Conservation (phyloP, 2,329 filamentous ascomycete genomes). For the Penicillium hesseltinei region DNA sequence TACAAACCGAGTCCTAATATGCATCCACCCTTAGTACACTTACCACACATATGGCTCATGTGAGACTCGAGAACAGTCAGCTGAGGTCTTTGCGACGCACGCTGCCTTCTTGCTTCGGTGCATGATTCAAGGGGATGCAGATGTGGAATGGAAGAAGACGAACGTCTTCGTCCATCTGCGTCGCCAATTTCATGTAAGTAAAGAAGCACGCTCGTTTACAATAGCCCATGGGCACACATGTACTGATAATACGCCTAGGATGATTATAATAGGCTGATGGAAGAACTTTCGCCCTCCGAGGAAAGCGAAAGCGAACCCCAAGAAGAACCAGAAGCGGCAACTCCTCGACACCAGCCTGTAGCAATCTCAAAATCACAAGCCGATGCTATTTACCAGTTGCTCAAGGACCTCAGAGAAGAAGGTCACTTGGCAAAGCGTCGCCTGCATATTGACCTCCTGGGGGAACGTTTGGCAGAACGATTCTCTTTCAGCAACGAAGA, state of each 20-base stretch:
- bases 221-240: background rate
- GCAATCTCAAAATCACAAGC: conserved; percentile 35
- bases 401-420: conserved; percentile 40
- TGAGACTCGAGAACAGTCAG: conserved; percentile 47
- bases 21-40: conserved; percentile 35
- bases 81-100: conserved; percentile 47
- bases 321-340: conserved; percentile 21
- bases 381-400: conserved; percentile 38
- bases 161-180: conserved; percentile 46
- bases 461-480: conserved; percentile 32
- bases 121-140: conserved; percentile 48
- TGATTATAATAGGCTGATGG: conserved; percentile 33
- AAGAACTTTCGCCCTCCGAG: conserved; percentile 24
- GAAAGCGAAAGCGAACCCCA: conserved; percentile 17
- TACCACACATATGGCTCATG: conserved; percentile 43
- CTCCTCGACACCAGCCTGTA: conserved; percentile 27
- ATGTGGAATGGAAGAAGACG: conserved; percentile 46
- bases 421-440: conserved; percentile 44
- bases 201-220: background rate
- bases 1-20: background rate
- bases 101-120: conserved; percentile 47
- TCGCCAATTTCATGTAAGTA: conserved; percentile 42
- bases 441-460: conserved; percentile 37
- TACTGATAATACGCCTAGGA: conserved; percentile 25
- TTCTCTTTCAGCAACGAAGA: conserved; percentile 35